Evolutionary conservation across 306 rosid species (phyloP).

Genomic region (Potentilla sterilis): DNA sequence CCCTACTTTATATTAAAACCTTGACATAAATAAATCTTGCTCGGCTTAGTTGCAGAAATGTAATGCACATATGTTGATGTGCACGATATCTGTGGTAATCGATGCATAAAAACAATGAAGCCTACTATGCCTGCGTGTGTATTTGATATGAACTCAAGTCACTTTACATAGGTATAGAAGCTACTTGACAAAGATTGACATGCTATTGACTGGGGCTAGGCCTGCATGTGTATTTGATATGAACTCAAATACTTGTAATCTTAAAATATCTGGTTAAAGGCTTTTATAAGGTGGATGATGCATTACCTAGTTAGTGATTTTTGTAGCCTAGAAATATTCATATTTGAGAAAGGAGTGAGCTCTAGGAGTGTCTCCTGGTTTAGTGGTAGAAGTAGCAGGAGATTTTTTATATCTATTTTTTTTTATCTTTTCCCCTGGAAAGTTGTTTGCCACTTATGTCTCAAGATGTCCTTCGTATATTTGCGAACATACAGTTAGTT

Average conservation of each 20-base stretch:
- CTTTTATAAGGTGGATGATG: not conserved
- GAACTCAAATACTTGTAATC: not conserved
- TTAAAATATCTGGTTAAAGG: not conserved
- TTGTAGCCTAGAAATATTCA: not conserved
- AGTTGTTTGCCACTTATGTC: constrained; percentile 2
- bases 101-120: not conserved
- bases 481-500: not conserved
- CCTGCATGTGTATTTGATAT: too few relatives aligned
- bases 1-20: constrained; percentile 18
- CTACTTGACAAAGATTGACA: not conserved
- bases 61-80: not conserved
- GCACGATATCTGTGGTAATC: not conserved
- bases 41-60: constrained; percentile 4
- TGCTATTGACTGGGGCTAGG: not conserved
- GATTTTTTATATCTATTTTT: not conserved
- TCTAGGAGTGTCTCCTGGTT: not conserved
- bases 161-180: not conserved
- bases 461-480: not conserved
- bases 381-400: not conserved
- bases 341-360: not conserved
- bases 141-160: not conserved
- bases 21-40: not conserved
- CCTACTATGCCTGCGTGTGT: not conserved
- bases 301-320: not conserved
- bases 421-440: not conserved